These are phyloP conservation scores for Schizosaccharomyces octosporus DNA, from an alignment of 805 yeast species.

Conservation along the genomic window DNA sequence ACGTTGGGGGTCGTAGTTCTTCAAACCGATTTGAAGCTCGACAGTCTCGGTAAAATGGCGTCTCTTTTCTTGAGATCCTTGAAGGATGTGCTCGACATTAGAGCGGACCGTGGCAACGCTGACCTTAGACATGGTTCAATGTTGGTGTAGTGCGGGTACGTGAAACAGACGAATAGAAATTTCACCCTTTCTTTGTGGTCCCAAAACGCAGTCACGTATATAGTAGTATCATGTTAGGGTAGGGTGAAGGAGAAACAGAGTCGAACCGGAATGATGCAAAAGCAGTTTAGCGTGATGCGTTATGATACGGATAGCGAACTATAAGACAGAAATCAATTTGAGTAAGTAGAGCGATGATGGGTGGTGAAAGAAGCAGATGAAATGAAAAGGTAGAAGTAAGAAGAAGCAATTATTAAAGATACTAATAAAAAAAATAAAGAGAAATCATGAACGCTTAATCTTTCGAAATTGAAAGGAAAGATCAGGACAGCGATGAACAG, in stretches of 20 bases:
- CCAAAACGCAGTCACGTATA: not conserved
- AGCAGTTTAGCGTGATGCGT: too few species aligned
- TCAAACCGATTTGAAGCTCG: slow-evolving; percentile 97
- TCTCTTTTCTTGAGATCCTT: slow-evolving; percentile 86
- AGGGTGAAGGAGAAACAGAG: not conserved
- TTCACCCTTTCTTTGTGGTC: not conserved
- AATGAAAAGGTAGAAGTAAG: too few species aligned
- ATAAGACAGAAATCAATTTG: too few species aligned
- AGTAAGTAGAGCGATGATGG: too few species aligned
- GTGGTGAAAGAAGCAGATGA: too few species aligned
- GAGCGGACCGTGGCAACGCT: slow-evolving; percentile 86
- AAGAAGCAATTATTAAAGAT: too few species aligned
- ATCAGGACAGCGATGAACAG: too few species aligned
- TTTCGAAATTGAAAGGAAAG: too few species aligned
- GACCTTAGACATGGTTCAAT: slow-evolving; percentile 26
- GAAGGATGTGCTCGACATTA: slow-evolving; percentile 76
- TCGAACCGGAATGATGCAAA: too few species aligned
- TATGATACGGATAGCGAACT: too few species aligned
- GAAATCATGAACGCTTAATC: too few species aligned
- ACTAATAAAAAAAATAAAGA: too few species aligned
- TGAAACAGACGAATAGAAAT: not conserved
- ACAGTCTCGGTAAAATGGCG: slow-evolving; percentile 99
- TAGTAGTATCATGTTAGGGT: not conserved
- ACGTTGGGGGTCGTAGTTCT: slow-evolving; percentile 99
- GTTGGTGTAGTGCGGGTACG: not conserved